Base-by-base conservation (phyloP, 352 stramenopile species). In the Globisporangium iwayamae region DNA sequence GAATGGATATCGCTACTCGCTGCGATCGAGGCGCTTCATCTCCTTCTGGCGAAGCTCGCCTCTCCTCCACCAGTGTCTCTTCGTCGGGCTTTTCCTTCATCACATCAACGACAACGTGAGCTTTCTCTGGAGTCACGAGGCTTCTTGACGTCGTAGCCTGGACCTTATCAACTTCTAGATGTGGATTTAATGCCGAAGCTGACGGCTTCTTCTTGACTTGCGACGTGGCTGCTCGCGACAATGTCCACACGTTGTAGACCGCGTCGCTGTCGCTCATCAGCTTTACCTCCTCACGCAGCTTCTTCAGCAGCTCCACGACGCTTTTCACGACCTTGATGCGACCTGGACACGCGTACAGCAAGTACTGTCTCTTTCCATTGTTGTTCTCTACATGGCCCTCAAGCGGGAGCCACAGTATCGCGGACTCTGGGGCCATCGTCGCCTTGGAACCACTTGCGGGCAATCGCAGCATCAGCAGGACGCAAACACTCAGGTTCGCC, bases 271-370 rank as follows among this genome's bases (percentile, higher is more conserved):
- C 59, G 28, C 51, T 54, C 16, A 82, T 50, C 4, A 61, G 38
- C 20, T 69, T 62, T 3, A 87, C 56, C 36, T 92, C 79, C 1
- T 88, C 76, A n/a, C 69, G 56, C 63, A 90, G 57, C 20, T 79
- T 89, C 57, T 71, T 78, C 9, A 82, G 41, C 22, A 93, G 52
- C 34, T 85, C 79, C 0, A 48, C 25, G 2, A 82, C 25, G n/a
- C 22, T 83, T 56, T 83, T 87, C 8, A 90, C 73, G 39, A 91
- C 69, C 58, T 93, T 93, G 20, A 91, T 73, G 16, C 79, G 71
- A 2, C 81, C 83, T 36, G 83, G 83, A 45, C 73, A 87, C 0
- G 84, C 69, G 28, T 89, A 93, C 13, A 93, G 28, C 41, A 93
- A 52, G 48, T 76, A 76, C n/a, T 75, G 72, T 4, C 55, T 63